phyloP scores from a whole-genome alignment of 208 protist species.

The Crithidia brevicula region DNA sequence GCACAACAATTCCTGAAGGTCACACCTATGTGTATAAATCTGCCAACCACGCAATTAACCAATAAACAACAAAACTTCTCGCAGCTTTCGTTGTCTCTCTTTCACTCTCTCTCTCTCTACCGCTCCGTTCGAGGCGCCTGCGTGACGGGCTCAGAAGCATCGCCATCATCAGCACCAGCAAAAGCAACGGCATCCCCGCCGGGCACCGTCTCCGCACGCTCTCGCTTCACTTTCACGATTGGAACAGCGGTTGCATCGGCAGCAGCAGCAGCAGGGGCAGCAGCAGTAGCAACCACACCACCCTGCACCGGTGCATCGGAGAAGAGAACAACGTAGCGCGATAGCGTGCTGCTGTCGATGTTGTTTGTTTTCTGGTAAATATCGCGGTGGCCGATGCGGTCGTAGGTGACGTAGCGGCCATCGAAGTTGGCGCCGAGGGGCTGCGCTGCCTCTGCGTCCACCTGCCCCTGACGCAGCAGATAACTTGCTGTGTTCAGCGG shows the following conservation, averaged over 20 bases:
- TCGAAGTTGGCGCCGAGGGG: conserved; percentile 41
- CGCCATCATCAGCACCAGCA: not conserved
- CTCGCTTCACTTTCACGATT: conserved; percentile 21
- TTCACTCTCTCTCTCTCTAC: too few relatives aligned
- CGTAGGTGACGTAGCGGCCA: conserved; percentile 65
- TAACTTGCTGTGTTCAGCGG: conserved; percentile 75
- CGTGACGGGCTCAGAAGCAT: not conserved
- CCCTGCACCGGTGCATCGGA: conserved; percentile 24
- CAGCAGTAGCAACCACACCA: not conserved
- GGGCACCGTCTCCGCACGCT: conserved; percentile 24
- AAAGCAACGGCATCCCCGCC: not conserved
- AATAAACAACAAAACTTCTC: too few relatives aligned
- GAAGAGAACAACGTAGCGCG: conserved; percentile 71
- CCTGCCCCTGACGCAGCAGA: conserved; percentile 42
- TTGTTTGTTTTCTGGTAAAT: conserved; percentile 72
- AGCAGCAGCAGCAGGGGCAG: not conserved
- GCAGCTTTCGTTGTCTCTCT: not conserved
- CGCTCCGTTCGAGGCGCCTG: conserved; percentile 11
- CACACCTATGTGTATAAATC: too few relatives aligned
- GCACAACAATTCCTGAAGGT: too few relatives aligned
- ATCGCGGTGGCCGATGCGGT: conserved; percentile 61
- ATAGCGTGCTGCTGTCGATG: conserved; percentile 46
- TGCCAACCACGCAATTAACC: too few relatives aligned
- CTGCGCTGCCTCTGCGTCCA: conserved; percentile 21
- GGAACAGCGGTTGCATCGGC: not conserved